These are phyloP conservation scores for Stipa capillata DNA, from an alignment of 176 grass and related monocot species.

Conservation along the genomic window DNA sequence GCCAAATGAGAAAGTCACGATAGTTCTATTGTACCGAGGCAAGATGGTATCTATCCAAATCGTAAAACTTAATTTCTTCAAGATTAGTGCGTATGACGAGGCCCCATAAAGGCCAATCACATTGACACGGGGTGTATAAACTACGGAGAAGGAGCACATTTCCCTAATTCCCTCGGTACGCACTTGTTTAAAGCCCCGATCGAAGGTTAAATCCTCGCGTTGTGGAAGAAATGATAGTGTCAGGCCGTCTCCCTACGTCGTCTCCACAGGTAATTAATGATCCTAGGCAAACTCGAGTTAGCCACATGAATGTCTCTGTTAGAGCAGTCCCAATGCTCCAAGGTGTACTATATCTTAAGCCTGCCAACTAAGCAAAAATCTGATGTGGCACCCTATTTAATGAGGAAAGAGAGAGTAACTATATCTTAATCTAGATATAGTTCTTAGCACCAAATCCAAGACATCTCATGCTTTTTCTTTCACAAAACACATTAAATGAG, in stretches of 20 bases:
- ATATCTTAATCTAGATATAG: too few species aligned
- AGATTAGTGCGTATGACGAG: not conserved
- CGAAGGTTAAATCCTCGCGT: not conserved
- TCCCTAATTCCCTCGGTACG: not conserved
- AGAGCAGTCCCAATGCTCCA: too few species aligned
- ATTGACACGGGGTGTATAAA: constrained; percentile 9
- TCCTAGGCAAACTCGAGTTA: not conserved
- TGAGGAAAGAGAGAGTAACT: too few species aligned
- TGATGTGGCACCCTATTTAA: too few species aligned
- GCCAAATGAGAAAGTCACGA: too few species aligned
- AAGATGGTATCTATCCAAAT: not conserved
- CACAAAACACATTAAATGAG: too few species aligned
- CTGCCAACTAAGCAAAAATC: too few species aligned
- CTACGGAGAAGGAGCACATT: not conserved
- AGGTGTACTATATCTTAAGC: too few species aligned
- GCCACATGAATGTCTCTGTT: not conserved
- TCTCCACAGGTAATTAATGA: not conserved
- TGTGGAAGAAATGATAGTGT: constrained; percentile 28
- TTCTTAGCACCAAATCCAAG: too few species aligned
- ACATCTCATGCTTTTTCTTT: too few species aligned
- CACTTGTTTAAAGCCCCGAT: constrained; percentile 8
- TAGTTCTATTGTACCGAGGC: not conserved
- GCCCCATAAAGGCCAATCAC: not conserved
- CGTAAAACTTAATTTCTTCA: not conserved
- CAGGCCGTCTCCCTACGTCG: constrained; percentile 16